Evolutionary conservation across 257 asterid genomes (phyloP).

Genomic region (Solanum chaucha): DNA sequence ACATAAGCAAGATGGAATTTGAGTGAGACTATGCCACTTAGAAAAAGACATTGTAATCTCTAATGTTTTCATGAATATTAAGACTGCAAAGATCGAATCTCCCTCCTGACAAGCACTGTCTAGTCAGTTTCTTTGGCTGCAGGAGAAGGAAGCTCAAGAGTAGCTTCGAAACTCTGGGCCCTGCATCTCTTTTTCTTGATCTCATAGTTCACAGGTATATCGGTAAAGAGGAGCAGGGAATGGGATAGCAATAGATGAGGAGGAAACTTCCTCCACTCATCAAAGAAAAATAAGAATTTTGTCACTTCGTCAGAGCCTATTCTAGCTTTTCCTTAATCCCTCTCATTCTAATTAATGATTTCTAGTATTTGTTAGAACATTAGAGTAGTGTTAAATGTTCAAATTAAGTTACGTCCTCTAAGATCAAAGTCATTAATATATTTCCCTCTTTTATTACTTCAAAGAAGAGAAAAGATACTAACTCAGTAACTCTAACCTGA

Average conservation of each 20-base stretch:
- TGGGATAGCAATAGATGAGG: background rate
- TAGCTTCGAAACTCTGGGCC: constrained; percentile 19
- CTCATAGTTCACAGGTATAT: constrained; percentile 26
- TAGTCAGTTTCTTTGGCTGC: constrained; percentile 26
- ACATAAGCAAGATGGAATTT: background rate
- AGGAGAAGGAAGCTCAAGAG: constrained; percentile 23
- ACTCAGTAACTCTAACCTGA: background rate
- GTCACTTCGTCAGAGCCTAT: background rate
- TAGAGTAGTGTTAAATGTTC: background rate
- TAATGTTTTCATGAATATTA: background rate
- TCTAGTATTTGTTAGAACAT: background rate
- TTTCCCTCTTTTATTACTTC: background rate
- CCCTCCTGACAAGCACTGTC: constrained; percentile 2
- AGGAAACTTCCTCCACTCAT: background rate
- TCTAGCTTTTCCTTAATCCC: background rate
- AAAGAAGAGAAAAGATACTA: background rate
- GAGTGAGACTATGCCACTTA: background rate
- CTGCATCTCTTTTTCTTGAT: constrained; percentile 36
- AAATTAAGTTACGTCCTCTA: background rate
- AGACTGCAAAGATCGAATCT: background rate
- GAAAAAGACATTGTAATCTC: background rate
- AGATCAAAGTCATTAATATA: background rate
- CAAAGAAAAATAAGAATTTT: background rate
- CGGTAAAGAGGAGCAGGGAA: background rate
- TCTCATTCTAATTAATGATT: background rate